These are phyloP conservation scores for Mychonastes homosphaera DNA, from an alignment of 139 green algal genomes.

Conservation along the genomic window DNA sequence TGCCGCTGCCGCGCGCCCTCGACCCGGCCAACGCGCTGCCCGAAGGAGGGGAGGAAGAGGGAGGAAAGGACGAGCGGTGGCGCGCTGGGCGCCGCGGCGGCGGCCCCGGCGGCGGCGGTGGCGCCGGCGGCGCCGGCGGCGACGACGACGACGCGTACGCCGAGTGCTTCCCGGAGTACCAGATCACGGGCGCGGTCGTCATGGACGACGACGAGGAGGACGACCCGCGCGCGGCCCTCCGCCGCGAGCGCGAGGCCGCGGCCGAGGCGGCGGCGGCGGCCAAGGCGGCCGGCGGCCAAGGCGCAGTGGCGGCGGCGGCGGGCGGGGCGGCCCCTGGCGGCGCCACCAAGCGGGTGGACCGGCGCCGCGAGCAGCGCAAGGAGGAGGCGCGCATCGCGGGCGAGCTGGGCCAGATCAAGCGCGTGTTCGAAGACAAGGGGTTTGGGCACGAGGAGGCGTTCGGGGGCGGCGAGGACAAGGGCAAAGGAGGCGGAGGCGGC, in stretches of 20 bases:
- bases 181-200: no score
- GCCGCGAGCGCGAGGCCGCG: constrained; percentile 30
- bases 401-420: constrained; percentile 59
- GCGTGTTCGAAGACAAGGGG: constrained; percentile 53
- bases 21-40: no score
- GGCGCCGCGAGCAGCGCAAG: constrained; percentile 16
- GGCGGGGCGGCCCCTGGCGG: neutral
- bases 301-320: neutral
- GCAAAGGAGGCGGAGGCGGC: constrained; percentile 13
- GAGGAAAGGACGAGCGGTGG: no score
- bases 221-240: constrained; percentile 7
- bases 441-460: constrained; percentile 42
- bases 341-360: neutral
- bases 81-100: no score
- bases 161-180: constrained; percentile 46
- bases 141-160: constrained; percentile 42
- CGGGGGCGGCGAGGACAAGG: no score
- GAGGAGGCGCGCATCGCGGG: constrained; percentile 3
- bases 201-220: constrained; percentile 25
- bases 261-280: constrained; percentile 1
- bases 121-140: no score
- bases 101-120: no score
- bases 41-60: no score
- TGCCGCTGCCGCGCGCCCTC: no score
- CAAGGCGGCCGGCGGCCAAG: neutral